Evolutionary conservation across 257 asterid genomes (phyloP).

Genomic region (Forsythia viridissima): DNA sequence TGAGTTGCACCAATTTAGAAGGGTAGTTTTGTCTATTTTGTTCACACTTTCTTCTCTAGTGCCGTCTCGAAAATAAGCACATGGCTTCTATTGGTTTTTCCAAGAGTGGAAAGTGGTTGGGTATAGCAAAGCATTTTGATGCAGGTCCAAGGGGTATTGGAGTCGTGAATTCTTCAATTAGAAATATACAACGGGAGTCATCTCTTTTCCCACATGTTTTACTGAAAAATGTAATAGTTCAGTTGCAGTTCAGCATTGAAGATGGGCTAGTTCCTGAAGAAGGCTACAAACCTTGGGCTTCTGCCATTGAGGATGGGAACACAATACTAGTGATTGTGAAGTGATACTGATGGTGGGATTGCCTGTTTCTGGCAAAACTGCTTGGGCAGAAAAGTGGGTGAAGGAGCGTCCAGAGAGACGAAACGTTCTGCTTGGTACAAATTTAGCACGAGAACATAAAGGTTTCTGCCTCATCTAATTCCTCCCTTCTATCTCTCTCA

Average conservation of each 20-base stretch:
- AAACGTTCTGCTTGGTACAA: slow-evolving; percentile 58
- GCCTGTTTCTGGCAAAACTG: slow-evolving; percentile 67
- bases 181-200: slow-evolving; percentile 33
- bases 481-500: not conserved
- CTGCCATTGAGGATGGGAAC: slow-evolving; percentile 46
- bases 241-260: slow-evolving; percentile 48
- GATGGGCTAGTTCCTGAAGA: slow-evolving; percentile 51
- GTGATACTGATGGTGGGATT: slow-evolving; percentile 66
- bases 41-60: slow-evolving; percentile 2
- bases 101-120: slow-evolving; percentile 61
- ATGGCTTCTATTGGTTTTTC: slow-evolving; percentile 56
- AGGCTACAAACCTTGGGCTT: slow-evolving; percentile 60
- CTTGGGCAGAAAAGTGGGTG: slow-evolving; percentile 68
- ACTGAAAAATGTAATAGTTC: slow-evolving; percentile 56
- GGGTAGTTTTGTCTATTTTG: no score
- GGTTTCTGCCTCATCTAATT: slow-evolving; percentile 32
- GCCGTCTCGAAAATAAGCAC: slow-evolving; percentile 47
- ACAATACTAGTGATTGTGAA: slow-evolving; percentile 45
- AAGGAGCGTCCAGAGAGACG: slow-evolving; percentile 59
- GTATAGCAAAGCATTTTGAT: slow-evolving; percentile 53
- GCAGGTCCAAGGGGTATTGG: slow-evolving; percentile 48
- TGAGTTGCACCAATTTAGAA: no score
- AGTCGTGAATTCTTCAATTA: slow-evolving; percentile 37
- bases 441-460: slow-evolving; percentile 54
- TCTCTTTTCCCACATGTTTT: slow-evolving; percentile 65